phyloP scores from a whole-genome alignment of 2,329 filamentous ascomycete species.

The Colletotrichum lini region DNA sequence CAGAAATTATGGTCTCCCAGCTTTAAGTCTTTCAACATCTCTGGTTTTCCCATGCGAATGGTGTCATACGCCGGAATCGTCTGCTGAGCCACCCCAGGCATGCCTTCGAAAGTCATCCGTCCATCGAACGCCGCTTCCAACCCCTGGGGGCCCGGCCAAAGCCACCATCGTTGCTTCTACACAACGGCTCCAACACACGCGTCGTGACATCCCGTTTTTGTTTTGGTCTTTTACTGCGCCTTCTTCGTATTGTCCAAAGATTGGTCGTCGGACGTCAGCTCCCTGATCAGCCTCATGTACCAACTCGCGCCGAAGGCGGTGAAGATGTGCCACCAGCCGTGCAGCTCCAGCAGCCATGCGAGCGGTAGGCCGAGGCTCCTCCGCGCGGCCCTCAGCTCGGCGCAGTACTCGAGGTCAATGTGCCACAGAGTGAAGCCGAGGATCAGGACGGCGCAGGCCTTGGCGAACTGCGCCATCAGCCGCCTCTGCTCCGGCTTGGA shows the following conservation, averaged over 20 bases:
- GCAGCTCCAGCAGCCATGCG: conserved; percentile 70
- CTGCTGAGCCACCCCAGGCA: neutral
- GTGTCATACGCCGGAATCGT: neutral
- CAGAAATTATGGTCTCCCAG: no score
- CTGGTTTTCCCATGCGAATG: no score
- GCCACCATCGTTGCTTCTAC: neutral
- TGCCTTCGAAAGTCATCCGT: neutral
- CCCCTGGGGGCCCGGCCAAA: neutral
- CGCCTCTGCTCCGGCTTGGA: conserved; percentile 48
- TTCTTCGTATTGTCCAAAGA: conserved; percentile 2
- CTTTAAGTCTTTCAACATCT: neutral
- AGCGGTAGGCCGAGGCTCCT: conserved; percentile 65
- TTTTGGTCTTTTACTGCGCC: conserved; percentile 6
- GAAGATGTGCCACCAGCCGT: conserved; percentile 76
- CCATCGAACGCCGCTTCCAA: neutral
- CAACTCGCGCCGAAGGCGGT: conserved; percentile 68
- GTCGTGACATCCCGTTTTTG: no score
- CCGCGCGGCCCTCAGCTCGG: conserved; percentile 61
- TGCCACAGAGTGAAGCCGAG: conserved; percentile 69
- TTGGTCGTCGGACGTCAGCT: conserved; percentile 24
- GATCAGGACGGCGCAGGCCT: conserved; percentile 53
- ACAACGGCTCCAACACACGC: no score
- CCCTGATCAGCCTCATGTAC: conserved; percentile 52
- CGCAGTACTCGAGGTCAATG: conserved; percentile 68
- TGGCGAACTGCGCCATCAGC: conserved; percentile 48